Base-by-base conservation (phyloP, 306 rosid genomes). In the Lablab purpureus region DNA sequence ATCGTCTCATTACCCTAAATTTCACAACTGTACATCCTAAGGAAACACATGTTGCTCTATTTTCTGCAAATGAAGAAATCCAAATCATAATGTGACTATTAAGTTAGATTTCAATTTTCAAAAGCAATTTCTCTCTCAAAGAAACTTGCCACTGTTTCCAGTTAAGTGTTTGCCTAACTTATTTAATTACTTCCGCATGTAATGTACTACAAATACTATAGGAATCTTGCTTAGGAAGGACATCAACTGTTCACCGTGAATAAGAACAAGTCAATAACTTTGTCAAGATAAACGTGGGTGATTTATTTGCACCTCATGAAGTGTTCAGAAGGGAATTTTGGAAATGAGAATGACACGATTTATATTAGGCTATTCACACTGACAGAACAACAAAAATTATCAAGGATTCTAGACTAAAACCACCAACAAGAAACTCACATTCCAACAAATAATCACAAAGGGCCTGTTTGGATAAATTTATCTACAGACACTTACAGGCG, bases 11-110 rank as follows among this genome's bases (percentile, higher is more conserved):
- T 28, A 50, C 52, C 22, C 62, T 12, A 43, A 62, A 75, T 58
- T 76, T 76, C 54, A 49, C 28, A 36, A 47, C 6, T 14, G 55
- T 65, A 73, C 12, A 46, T 6, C 68, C 82, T 37, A 55, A 23
- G 69, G 63, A 47, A 73, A 47, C 59, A 75, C 4, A 4, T 41
- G 45, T 66, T 41, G 36, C 63, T 46, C 41, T 63, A 54, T n/a
- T 52, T 70, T 73, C 23, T 4, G 58, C 55, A 36, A 63, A 71
- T 63, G 40, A 47, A 15, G 68, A 54, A 62, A 84, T 59, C 50
- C 68, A 70, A 36, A 55, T 27, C 23, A 47, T 10, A 71, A 32
- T 25, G 55, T 13, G 27, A 55, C 63, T 54, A 80, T 12, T 43
- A 43, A 13, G 49, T 3, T 43, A 49, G 21, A 21, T 62, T 49